Evolutionary conservation across 1,284 basidiomycete genomes (phyloP).

Genomic region (Kalmanozyma brasiliensis): DNA sequence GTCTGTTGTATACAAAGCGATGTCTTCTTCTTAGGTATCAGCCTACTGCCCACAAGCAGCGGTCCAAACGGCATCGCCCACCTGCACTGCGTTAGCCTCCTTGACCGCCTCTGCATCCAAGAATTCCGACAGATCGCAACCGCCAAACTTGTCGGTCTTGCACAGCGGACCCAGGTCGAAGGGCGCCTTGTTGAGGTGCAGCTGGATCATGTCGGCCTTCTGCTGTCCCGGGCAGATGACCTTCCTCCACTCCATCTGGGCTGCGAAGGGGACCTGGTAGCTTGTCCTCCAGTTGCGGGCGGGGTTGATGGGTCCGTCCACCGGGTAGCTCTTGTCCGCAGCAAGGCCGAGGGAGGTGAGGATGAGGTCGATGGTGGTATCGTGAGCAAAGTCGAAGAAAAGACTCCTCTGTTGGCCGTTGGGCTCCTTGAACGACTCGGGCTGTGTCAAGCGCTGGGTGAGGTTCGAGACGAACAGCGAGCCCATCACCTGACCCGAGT

Average conservation of each 20-base stretch:
- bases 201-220: constrained; percentile 69
- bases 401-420: constrained; percentile 15
- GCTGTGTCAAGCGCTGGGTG: constrained; percentile 68
- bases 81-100: constrained; percentile 17
- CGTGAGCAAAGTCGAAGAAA: constrained; percentile 71
- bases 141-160: constrained; percentile 22
- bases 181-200: constrained; percentile 71
- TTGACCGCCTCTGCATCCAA: constrained; percentile 12
- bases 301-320: constrained; percentile 64
- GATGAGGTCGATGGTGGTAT: constrained; percentile 71
- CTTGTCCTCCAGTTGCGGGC: constrained; percentile 69
- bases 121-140: constrained; percentile 19
- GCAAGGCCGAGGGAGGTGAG: constrained; percentile 71
- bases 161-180: constrained; percentile 46
- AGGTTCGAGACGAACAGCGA: constrained; percentile 70
- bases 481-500: constrained; percentile 70
- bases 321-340: constrained; percentile 54
- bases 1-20: no score
- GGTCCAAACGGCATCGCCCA: constrained; percentile 28
- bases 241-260: constrained; percentile 72
- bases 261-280: constrained; percentile 70
- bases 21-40: no score
- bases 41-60: constrained; percentile 27
- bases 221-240: constrained; percentile 69
- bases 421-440: constrained; percentile 15